Base-by-base conservation (phyloP, 257 asterid genomes). In the Euphrasia confusa region DNA sequence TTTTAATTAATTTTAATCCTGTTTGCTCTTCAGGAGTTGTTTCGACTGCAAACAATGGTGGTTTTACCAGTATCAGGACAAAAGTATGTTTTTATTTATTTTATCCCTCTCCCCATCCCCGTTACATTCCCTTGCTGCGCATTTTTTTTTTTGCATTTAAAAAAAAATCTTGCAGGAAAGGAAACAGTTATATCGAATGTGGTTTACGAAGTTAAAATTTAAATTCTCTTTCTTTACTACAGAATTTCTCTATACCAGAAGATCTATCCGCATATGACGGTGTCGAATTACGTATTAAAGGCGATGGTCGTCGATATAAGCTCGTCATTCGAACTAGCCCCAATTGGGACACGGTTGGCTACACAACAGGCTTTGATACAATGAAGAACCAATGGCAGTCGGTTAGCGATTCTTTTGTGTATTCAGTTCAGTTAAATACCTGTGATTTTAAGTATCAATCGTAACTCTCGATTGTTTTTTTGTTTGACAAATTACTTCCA, bases 231-330 rank as follows among this genome's bases (percentile, higher is more conserved):
- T 44, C 13, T 62, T 44, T 35, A 59, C 49, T 69, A 68, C 89
- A 92, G 99, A 92, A 92, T 72, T 89, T 92, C 72, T 72, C 89
- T 5, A 77, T 71, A 63, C 93, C 97, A 2, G 86, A 89, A 81
- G 85, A 89, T 78, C 85, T 92, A 70, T 89, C 99, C 37, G 91
- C 95, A 52, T 92, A 86, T 78, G 99, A 92, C 80, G 99, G 97
- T 39, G 75, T 92, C 48, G 97, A 89, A 78, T 66, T 92, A 70
- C 86, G 84, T 37, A 68, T 92, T 13, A 89, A 82, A 75, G 99
- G 99, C 55, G 96, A 92, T 79, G 99, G 97, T 9, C 74, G 77
- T 66, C 83, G 94, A 63, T 92, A 92, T 71, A 92, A 92, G 66
- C 86, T 92, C 75, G 81, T 89, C 60, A 45, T 92, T 60, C 87